Evolutionary conservation across 768 basidiomycete species (phyloP), one percentile per base, ranked within the genome.

Genomic region (Boletus coccyginus): DNA sequence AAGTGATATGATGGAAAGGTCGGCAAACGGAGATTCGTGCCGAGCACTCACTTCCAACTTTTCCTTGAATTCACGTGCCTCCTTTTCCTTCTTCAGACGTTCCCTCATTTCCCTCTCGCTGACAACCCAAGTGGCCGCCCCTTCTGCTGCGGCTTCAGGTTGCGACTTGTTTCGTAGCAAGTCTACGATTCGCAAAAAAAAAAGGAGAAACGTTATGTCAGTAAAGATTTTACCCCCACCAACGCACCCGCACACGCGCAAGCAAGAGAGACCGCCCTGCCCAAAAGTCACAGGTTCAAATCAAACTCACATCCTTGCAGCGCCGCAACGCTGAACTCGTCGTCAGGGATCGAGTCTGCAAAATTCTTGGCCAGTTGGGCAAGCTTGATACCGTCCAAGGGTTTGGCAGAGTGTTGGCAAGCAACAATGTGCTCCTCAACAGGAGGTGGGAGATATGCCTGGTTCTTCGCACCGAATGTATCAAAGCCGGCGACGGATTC

Each of bases 301-400:
- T 52, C 24, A 65, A 36, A 85, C 89, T 81, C 70, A 90, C 89
- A 94, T 70, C 92, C 93, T 74, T 95, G 93, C 52, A 97, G 76
- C 54, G 91, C 88, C 19, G 94, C 93, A 52, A 94, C 89, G 65
- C 89, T 90, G 67, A 94, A 92, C 74, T 90, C 88, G 40, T 88
- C 86, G 38, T 92, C 88, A 0, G 94, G 92, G 21, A 95, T 84
- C 24, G 83, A 76, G 59, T 90, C 88, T 5, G 91, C 90, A 65
- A 95, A 95, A 56, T 77, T 66, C 75, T 88, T 84, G 11, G 91
- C 92, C 16, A 94, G 77, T n/a, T 72, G 63, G 29, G 81, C 84
- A 27, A 93, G 77, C 56, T 81, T 85, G 62, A 74, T 75, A 52
- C 79, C 81, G 65, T 86, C 84, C 57, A 92, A 76, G 11, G 88